phyloP scores from a whole-genome alignment of 2,329 filamentous ascomycete species.

The Trichoderma arundinaceum region DNA sequence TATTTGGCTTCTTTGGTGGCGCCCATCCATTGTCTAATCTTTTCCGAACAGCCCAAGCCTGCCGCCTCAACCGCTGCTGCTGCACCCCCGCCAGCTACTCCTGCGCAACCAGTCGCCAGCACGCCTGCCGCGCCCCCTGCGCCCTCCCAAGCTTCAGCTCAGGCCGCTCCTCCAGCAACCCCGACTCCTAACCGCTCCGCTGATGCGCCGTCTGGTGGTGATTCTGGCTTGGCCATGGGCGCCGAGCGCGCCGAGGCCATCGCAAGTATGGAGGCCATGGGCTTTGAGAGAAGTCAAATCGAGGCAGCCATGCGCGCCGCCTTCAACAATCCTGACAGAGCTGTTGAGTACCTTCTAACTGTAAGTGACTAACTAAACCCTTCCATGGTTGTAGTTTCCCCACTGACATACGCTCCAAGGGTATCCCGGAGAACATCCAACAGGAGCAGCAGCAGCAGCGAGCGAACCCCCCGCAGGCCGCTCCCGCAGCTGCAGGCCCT shows the following conservation, averaged over 20 bases:
- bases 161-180: conserved; percentile 57
- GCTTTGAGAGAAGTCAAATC: conserved; percentile 86
- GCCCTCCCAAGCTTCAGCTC: conserved; percentile 51
- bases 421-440: conserved; percentile 84
- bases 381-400: not conserved
- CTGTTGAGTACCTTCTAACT: conserved; percentile 91
- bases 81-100: conserved; percentile 65
- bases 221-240: conserved; percentile 85
- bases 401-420: conserved; percentile 55
- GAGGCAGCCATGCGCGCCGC: conserved; percentile 94
- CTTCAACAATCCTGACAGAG: conserved; percentile 95
- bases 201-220: conserved; percentile 51
- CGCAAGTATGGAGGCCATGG: conserved; percentile 96
- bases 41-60: conserved; percentile 52
- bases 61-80: conserved; percentile 59
- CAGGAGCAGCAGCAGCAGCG: conserved; percentile 66
- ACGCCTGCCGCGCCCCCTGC: conserved; percentile 64
- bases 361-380: conserved; percentile 57
- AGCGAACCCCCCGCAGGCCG: conserved; percentile 46
- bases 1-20: not conserved
- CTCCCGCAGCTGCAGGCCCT: conserved; percentile 48
- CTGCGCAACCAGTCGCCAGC: conserved; percentile 59
- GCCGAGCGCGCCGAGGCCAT: conserved; percentile 81
- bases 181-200: conserved; percentile 59
- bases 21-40: conserved; percentile 4